Conservation (phyloP, 2,329 filamentous ascomycete genomes). For the Cephalotrichum gorgonifer region DNA sequence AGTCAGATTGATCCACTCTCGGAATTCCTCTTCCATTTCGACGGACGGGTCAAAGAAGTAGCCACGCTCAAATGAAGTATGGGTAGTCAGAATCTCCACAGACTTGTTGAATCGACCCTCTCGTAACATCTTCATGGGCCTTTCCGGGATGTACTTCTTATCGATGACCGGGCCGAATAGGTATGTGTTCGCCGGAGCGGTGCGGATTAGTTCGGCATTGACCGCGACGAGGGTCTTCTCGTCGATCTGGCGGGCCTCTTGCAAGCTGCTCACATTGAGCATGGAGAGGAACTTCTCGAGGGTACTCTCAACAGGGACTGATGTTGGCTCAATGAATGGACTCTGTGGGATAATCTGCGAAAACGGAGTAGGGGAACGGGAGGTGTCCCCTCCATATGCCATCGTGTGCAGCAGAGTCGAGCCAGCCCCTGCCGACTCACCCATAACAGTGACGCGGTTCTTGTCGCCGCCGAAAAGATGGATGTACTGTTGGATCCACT, state of each 20-base stretch:
- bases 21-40: constrained; percentile 7
- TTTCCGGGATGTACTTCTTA: background rate
- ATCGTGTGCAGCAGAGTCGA: constrained; percentile 23
- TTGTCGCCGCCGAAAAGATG: constrained; percentile 31
- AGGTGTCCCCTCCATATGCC: background rate
- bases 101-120: constrained; percentile 1
- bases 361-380: background rate
- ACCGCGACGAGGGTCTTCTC: constrained; percentile 6
- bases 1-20: constrained; percentile 1
- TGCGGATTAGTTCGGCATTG: constrained; percentile 6
- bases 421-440: constrained; percentile 33
- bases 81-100: constrained; percentile 6
- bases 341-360: constrained; percentile 7
- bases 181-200: constrained; percentile 5
- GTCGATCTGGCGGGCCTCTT: constrained; percentile 3
- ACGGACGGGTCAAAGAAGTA: constrained; percentile 8
- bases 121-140: background rate
- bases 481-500: constrained; percentile 36
- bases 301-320: background rate
- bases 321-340: constrained; percentile 2
- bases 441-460: constrained; percentile 30
- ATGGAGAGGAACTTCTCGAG: constrained; percentile 6
- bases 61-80: constrained; percentile 7
- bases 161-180: constrained; percentile 6
- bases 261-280: constrained; percentile 5